These are phyloP conservation scores for Thuja plicata DNA, from an alignment of 83 land plant genomes.

Conservation along the genomic window DNA sequence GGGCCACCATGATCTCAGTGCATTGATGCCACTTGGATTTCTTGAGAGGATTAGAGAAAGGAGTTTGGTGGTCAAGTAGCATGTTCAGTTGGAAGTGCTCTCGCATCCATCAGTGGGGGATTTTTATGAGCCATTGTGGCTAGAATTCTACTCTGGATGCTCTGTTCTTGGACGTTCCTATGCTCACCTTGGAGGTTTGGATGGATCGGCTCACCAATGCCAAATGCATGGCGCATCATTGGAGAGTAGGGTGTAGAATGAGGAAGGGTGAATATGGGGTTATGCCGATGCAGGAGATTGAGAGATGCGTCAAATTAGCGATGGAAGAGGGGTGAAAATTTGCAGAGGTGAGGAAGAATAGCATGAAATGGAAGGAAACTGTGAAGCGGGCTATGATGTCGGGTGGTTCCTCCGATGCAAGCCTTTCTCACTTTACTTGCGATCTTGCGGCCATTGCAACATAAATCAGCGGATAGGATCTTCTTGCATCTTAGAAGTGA, in stretches of 20 bases:
- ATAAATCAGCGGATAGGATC: too few species aligned
- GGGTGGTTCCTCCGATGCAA: not conserved
- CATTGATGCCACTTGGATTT: not conserved
- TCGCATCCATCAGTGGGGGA: slow-evolving; percentile 26
- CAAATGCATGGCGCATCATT: not conserved
- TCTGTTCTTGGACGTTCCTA: not conserved
- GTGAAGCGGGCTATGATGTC: not conserved
- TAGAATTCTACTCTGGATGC: not conserved
- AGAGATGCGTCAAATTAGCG: not conserved
- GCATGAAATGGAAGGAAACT: not conserved
- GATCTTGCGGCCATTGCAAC: not conserved
- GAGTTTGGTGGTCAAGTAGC: slow-evolving; percentile 33
- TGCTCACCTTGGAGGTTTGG: not conserved
- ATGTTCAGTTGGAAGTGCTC: slow-evolving; percentile 29
- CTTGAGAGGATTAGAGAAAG: not conserved
- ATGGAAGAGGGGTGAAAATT: too few species aligned
- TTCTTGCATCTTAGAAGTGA: not conserved
- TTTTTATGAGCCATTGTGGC: slow-evolving; percentile 30
- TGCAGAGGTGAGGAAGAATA: not conserved
- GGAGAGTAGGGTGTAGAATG: not conserved
- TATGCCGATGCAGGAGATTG: not conserved
- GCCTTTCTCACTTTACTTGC: not conserved
- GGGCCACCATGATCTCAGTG: slow-evolving; percentile 28
- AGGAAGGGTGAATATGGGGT: not conserved
- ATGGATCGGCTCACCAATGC: not conserved